A percentile compares a stretch with the other conserved stretches of the same genome.
phyloP scores from a whole-genome alignment of 1,139 yeast species.

The Williopsis jadinii region DNA sequence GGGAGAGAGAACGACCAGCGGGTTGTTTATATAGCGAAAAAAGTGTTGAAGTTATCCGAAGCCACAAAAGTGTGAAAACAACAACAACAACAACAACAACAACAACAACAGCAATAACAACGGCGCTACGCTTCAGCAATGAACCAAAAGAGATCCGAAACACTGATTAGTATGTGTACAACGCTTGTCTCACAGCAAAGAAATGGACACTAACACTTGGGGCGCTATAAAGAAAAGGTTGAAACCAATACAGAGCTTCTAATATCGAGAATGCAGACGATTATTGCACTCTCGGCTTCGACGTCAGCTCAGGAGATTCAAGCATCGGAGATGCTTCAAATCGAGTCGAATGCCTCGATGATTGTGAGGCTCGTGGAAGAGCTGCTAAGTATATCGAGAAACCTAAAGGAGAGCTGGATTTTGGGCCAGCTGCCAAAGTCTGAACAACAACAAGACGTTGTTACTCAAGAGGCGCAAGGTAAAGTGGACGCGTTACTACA shows the following conservation, averaged over 20 bases:
- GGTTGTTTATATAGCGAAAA: no score
- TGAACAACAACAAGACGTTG: constrained; percentile 13
- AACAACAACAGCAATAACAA: background rate
- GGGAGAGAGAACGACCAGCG: no score
- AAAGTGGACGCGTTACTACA: constrained; percentile 7
- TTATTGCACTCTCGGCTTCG: constrained; percentile 23
- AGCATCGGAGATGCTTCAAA: constrained; percentile 49
- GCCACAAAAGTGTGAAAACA: background rate
- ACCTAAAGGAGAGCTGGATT: constrained; percentile 51
- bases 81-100: background rate
- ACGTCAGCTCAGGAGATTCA: constrained; percentile 38
- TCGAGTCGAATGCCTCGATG: constrained; percentile 46
- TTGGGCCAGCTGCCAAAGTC: constrained; percentile 30
- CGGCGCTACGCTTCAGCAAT: constrained; percentile 1
- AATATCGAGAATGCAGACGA: constrained; percentile 27
- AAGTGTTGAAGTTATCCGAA: no score
- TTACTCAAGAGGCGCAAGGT: constrained; percentile 1
- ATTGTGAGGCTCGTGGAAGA: constrained; percentile 51
- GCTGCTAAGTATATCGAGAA: constrained; percentile 40
- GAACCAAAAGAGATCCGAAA: constrained; percentile 22
- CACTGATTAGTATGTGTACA: constrained; percentile 20
- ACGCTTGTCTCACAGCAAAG: background rate
- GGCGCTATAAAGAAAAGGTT: constrained; percentile 19
- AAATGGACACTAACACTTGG: background rate
- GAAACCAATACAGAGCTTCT: constrained; percentile 29